phyloP scores from a whole-genome alignment of 352 stramenopile genomes.

The Peronosclerospora sorghi region DNA sequence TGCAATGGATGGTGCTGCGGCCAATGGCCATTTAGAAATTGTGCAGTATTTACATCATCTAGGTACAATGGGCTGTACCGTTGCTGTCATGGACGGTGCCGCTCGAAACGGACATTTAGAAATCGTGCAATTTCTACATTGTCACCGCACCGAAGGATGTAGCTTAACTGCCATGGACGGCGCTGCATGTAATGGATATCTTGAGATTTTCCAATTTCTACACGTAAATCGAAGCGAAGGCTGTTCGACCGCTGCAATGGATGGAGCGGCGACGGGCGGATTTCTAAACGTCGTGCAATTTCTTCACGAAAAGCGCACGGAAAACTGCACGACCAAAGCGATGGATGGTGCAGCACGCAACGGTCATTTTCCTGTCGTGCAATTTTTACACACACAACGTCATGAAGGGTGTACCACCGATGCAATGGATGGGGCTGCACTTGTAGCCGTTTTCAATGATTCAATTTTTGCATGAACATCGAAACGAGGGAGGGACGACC shows the following conservation, averaged over 20 bases:
- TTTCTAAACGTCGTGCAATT: slow-evolving; percentile 22
- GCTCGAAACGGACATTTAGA: slow-evolving; percentile 24
- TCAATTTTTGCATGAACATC: slow-evolving; percentile 20
- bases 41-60: slow-evolving; percentile 21
- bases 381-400: slow-evolving; percentile 18
- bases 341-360: slow-evolving; percentile 24
- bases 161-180: slow-evolving; percentile 15
- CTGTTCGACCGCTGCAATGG: slow-evolving; percentile 25
- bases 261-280: slow-evolving; percentile 18
- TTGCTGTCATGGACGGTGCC: slow-evolving; percentile 28
- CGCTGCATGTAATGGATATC: slow-evolving; percentile 6
- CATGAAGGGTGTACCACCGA: slow-evolving; percentile 23
- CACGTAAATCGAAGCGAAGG: slow-evolving; percentile 13
- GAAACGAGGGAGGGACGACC: slow-evolving; percentile 21
- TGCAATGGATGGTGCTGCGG: slow-evolving; percentile 25
- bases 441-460: slow-evolving; percentile 25
- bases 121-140: slow-evolving; percentile 24
- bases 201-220: slow-evolving; percentile 10
- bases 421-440: slow-evolving; percentile 29
- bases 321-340: slow-evolving; percentile 23
- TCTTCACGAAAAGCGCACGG: slow-evolving; percentile 19
- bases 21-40: slow-evolving; percentile 26
- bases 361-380: slow-evolving; percentile 20
- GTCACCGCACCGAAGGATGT: slow-evolving; percentile 26
- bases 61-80: slow-evolving; percentile 20